phyloP scores from a whole-genome alignment of 2,329 filamentous ascomycete genomes.

The Tolypocladium ophioglossoides region DNA sequence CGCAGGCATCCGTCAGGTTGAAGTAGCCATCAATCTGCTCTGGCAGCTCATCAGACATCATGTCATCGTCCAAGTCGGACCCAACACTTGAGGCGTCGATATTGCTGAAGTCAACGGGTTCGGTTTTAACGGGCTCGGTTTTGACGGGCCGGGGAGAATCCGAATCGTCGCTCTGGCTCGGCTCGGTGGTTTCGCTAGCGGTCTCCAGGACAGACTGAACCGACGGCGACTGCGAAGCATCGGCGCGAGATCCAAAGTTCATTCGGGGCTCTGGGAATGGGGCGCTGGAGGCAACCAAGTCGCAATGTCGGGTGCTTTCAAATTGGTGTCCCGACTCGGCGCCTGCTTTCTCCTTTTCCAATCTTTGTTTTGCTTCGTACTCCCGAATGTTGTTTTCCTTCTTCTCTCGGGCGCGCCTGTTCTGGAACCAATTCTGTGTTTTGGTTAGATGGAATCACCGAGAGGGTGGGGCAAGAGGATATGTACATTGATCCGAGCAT shows the following conservation, averaged over 20 bases:
- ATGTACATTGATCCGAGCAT: slow-evolving; percentile 52
- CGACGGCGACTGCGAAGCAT: slow-evolving; percentile 7
- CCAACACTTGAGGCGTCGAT: not conserved
- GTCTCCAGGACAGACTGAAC: slow-evolving; percentile 8
- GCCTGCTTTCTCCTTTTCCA: slow-evolving; percentile 21
- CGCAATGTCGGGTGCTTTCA: slow-evolving; percentile 19
- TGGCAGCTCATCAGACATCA: slow-evolving; percentile 3
- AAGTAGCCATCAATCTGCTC: slow-evolving; percentile 9
- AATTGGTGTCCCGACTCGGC: slow-evolving; percentile 14
- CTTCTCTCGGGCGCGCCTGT: slow-evolving; percentile 54
- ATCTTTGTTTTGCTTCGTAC: slow-evolving; percentile 26
- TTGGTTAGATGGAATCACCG: slow-evolving; percentile 14
- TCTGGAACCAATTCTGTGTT: slow-evolving; percentile 57
- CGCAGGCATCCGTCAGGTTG: slow-evolving; percentile 4
- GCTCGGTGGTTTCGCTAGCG: slow-evolving; percentile 14
- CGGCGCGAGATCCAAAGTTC: slow-evolving; percentile 5
- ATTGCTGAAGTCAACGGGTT: not conserved
- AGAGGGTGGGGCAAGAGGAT: not conserved
- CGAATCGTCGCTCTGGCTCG: slow-evolving; percentile 14
- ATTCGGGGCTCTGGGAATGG: slow-evolving; percentile 23
- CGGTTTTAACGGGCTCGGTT: not conserved
- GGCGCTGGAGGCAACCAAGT: slow-evolving; percentile 29
- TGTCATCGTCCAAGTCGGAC: slow-evolving; percentile 6
- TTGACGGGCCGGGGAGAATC: slow-evolving; percentile 10
- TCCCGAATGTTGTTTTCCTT: slow-evolving; percentile 45